These are phyloP conservation scores for Oxalis stricta DNA, from an alignment of 441 rosid species.

Conservation along the genomic window DNA sequence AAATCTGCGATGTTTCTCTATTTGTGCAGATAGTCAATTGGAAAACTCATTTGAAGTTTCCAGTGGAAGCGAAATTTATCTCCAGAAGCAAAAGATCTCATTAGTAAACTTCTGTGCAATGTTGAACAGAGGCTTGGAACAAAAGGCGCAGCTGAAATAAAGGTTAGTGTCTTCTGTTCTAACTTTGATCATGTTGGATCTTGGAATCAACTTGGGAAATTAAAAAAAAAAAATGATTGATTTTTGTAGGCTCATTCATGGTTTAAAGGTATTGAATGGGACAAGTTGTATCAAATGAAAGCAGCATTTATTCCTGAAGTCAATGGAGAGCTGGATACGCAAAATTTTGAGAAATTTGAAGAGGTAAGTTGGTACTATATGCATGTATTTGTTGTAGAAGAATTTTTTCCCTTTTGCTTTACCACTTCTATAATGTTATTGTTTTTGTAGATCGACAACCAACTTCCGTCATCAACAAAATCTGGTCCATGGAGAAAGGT, in stretches of 20 bases:
- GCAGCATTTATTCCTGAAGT: conserved; percentile 95
- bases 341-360: conserved; percentile 89
- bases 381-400: background rate
- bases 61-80: conserved; percentile 86
- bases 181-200: conserved; percentile 12
- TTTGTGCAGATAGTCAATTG: conserved; percentile 74
- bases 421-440: conserved; percentile 9
- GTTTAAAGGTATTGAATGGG: conserved; percentile 82
- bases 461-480: conserved; percentile 46
- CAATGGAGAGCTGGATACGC: conserved; percentile 87
- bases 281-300: conserved; percentile 65
- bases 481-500: conserved; percentile 99
- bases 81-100: conserved; percentile 82
- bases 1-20: conserved; percentile 2
- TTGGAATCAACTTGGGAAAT: background rate
- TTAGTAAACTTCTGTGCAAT: conserved; percentile 69
- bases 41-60: conserved; percentile 87
- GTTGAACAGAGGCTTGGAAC: conserved; percentile 91
- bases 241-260: conserved; percentile 66
- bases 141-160: conserved; percentile 77
- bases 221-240: conserved; percentile 8
- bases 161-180: conserved; percentile 25
- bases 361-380: conserved; percentile 37
- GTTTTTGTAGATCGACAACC: conserved; percentile 51
- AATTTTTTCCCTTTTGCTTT: conserved; percentile 3